Evolutionary conservation across 371 early-diverging fungal species (phyloP).

Genomic region (Saksenaea vasiformis): DNA sequence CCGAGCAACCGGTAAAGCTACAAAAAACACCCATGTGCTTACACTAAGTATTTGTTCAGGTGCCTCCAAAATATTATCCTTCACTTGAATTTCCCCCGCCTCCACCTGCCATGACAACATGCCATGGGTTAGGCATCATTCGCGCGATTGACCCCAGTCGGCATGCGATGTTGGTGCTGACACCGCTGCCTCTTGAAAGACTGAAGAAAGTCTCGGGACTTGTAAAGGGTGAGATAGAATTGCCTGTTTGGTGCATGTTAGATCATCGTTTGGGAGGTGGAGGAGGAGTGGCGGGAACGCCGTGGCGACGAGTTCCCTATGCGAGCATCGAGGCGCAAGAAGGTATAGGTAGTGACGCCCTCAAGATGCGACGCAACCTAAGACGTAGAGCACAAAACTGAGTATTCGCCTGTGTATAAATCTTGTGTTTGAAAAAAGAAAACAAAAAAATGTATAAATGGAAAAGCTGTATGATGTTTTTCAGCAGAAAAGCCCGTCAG

Average conservation of each 20-base stretch:
- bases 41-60: constrained; percentile 9
- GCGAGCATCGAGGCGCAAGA: constrained; percentile 35
- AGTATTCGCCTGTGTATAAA: background rate
- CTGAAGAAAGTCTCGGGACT: constrained; percentile 61
- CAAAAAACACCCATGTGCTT: background rate
- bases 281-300: constrained; percentile 46
- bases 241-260: constrained; percentile 49
- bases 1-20: background rate
- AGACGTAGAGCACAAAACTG: constrained; percentile 19
- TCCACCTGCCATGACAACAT: constrained; percentile 51
- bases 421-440: too few species aligned
- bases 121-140: constrained; percentile 75
- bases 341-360: constrained; percentile 38
- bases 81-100: constrained; percentile 52
- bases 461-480: background rate
- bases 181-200: constrained; percentile 55
- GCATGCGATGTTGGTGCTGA: constrained; percentile 62
- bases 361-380: constrained; percentile 38
- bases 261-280: constrained; percentile 41
- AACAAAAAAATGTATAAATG: background rate
- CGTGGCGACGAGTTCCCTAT: constrained; percentile 57
- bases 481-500: background rate
- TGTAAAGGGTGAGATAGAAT: constrained; percentile 58
- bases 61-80: constrained; percentile 57
- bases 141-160: constrained; percentile 68